Conservation (phyloP, 2,329 filamentous ascomycete genomes). For the Pseudocercospora fijiensis region DNA sequence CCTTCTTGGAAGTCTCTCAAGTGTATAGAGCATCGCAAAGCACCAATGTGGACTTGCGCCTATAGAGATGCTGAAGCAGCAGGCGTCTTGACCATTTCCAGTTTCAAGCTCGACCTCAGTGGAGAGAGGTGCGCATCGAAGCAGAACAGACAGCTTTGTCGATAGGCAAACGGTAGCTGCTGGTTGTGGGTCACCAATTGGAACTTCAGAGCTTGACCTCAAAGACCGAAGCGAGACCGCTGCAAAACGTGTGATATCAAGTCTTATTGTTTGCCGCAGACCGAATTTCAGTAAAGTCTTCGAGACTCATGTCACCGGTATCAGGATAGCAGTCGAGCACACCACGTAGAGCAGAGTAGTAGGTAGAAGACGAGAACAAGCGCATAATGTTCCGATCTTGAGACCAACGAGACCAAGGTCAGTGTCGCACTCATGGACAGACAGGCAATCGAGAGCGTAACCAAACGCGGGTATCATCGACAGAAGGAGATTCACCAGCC, state of each 20-base stretch:
- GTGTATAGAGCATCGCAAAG: background rate
- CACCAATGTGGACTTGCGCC: background rate
- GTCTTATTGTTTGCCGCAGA: background rate
- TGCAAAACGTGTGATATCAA: conserved; percentile 1
- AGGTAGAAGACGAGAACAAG: conserved; percentile 15
- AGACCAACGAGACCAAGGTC: conserved; percentile 7
- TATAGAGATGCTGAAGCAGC: background rate
- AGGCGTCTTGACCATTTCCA: background rate
- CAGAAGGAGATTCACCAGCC: conserved; percentile 13
- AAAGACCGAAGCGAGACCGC: background rate
- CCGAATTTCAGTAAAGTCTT: background rate
- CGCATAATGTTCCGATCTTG: conserved; percentile 12
- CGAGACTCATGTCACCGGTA: conserved; percentile 5
- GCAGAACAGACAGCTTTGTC: background rate
- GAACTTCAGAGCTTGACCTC: background rate
- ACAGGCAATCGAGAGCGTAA: conserved; percentile 19
- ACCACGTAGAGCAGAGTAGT: conserved; percentile 11
- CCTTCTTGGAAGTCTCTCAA: background rate
- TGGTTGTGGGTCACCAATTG: background rate
- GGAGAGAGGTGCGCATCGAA: background rate
- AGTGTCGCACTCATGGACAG: conserved; percentile 17
- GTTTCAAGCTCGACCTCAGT: background rate
- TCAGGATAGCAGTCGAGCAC: conserved; percentile 7
- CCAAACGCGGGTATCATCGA: conserved; percentile 22
- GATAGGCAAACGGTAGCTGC: background rate